Conservation (phyloP, 2,329 filamentous ascomycete genomes). For the Stemphylium vesicarium region DNA sequence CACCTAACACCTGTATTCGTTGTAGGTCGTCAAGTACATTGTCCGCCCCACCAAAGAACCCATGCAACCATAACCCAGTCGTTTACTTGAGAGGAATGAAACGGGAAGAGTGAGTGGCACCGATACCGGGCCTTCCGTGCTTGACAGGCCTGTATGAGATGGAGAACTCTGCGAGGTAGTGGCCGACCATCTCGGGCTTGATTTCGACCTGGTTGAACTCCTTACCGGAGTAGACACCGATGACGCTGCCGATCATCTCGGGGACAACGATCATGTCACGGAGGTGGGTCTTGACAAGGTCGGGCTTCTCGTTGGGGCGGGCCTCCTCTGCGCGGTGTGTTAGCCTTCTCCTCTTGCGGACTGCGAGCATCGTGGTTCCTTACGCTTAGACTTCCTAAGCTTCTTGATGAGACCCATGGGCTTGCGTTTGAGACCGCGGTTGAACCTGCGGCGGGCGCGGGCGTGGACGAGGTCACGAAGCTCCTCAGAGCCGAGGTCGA, state of each 20-base stretch:
- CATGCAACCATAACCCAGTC: constrained; percentile 50
- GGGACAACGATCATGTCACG: constrained; percentile 99
- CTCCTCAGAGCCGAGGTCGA: constrained; percentile 97
- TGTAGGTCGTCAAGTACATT: constrained; percentile 51
- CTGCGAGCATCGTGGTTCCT: background rate
- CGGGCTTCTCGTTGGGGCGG: constrained; percentile 96
- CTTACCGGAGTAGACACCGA: constrained; percentile 99
- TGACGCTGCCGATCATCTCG: constrained; percentile 99
- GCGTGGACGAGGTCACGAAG: constrained; percentile 99
- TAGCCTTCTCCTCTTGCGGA: background rate
- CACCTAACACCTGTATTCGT: constrained; percentile 49
- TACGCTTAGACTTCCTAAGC: constrained; percentile 82
- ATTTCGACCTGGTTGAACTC: constrained; percentile 99
- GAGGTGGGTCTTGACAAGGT: constrained; percentile 98
- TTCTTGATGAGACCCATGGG: constrained; percentile 99
- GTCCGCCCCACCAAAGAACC: constrained; percentile 45
- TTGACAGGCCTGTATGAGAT: constrained; percentile 99
- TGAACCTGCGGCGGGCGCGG: constrained; percentile 97
- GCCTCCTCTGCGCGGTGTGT: constrained; percentile 32
- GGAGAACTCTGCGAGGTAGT: constrained; percentile 99
- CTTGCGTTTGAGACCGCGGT: constrained; percentile 99
- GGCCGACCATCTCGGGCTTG: constrained; percentile 99
- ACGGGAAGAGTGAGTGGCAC: constrained; percentile 99
- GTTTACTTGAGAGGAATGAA: constrained; percentile 99
- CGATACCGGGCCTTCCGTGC: constrained; percentile 99